Conservation (phyloP, 2,329 filamentous ascomycete genomes). For the Talaromyces sp. region DNA sequence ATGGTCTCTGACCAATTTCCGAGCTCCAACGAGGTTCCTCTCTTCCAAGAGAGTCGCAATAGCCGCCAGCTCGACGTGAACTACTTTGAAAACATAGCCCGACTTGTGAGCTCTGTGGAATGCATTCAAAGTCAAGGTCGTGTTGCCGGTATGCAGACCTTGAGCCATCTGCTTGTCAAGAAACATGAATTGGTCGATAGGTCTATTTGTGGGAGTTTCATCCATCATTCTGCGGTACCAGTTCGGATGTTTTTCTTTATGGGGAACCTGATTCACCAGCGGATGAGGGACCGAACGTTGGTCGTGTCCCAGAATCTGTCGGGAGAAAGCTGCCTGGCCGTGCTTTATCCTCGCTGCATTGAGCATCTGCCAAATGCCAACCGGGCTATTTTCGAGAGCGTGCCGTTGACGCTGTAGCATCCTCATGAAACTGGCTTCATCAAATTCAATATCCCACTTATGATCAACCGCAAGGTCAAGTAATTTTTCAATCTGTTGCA, state of each 20-base stretch:
- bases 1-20: slow-evolving; percentile 27
- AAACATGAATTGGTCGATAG: slow-evolving; percentile 27
- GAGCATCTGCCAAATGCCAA: slow-evolving; percentile 37
- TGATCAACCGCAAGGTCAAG: slow-evolving; percentile 24
- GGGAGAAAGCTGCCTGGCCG: slow-evolving; percentile 25
- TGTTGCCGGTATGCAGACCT: slow-evolving; percentile 31
- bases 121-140: slow-evolving; percentile 24
- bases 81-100: slow-evolving; percentile 25
- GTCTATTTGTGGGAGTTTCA: slow-evolving; percentile 20
- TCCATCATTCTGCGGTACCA: slow-evolving; percentile 29
- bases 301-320: slow-evolving; percentile 32
- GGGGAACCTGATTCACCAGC: slow-evolving; percentile 22
- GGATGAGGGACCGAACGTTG: slow-evolving; percentile 23
- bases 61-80: slow-evolving; percentile 32
- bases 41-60: slow-evolving; percentile 29
- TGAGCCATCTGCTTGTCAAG: slow-evolving; percentile 34
- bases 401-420: slow-evolving; percentile 30
- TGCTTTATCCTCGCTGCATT: slow-evolving; percentile 31
- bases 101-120: slow-evolving; percentile 25
- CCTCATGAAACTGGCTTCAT: slow-evolving; percentile 25
- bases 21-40: slow-evolving; percentile 24
- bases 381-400: slow-evolving; percentile 29
- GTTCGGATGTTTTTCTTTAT: slow-evolving; percentile 14
- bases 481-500: slow-evolving; percentile 27
- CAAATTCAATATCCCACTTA: slow-evolving; percentile 28